Base-by-base conservation (phyloP, 192 early-diverging fungal species). In the Linnemannia exigua region DNA sequence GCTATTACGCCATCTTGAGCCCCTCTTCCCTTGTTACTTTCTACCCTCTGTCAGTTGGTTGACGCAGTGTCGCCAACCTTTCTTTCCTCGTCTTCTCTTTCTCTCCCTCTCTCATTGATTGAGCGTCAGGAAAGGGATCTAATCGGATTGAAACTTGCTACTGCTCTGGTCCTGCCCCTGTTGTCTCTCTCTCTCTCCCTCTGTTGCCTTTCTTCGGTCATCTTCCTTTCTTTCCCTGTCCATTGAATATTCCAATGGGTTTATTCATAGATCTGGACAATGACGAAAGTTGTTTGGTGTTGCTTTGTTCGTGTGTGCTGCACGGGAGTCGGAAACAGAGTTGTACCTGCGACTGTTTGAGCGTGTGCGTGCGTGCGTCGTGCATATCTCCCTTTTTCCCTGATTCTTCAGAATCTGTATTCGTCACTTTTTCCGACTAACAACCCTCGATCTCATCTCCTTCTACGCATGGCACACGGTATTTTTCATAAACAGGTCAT, bases 401-500 rank as follows among this genome's bases (percentile, higher is more conserved):
- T 15, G 12, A 6, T 44, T 3, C 9, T 44, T 44, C 41, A 9
- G 41, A 6, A 50, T 17, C 48, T 63, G 28, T 7, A 63, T 63
- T 63, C 58, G 58, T 63, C 58, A 63, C 28, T 31, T 70, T 68
- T 41, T 70, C 38, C 38, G 33, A 38, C 68, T 70, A 36, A 70
- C 68, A 38, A 41, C 68, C 36, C 37, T 41, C 38, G 37, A 36
- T 70, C 68, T 63, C 28, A 44, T 48, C 70, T 72, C 70, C 12
- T 36, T 66, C 46, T 36, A 12, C 61, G 41, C 31, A 28, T 9
- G 41, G 44, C 41, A 44, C 9, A 44, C n/a, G n/a, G n/a, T 54
- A 31, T 48, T 31, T 73, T 50, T 37, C 36, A 74, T 35, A 63
- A 11, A 46, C 58, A 86, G 84, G 84, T 86, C 66, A 80, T 86